Conservation (phyloP, 2,329 filamentous ascomycete species). For the Cadophora luteo-olivacea region DNA sequence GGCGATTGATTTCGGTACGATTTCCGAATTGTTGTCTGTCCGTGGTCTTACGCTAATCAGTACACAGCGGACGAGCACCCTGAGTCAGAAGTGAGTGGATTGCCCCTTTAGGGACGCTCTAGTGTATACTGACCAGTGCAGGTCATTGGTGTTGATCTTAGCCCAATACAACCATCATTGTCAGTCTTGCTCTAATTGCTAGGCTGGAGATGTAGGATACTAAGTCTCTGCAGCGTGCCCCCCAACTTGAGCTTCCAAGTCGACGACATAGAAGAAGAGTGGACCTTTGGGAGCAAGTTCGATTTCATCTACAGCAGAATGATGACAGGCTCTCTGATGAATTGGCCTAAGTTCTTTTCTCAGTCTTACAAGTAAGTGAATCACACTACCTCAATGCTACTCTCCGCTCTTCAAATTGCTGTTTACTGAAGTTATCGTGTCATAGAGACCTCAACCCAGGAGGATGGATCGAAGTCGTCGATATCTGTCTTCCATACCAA, state of each 20-base stretch:
- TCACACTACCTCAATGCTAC: no score
- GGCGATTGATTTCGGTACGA: slow-evolving; percentile 25
- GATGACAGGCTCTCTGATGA: slow-evolving; percentile 30
- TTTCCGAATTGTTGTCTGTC: not conserved
- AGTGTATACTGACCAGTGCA: slow-evolving; percentile 2
- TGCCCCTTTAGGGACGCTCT: not conserved
- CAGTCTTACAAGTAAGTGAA: slow-evolving; percentile 16
- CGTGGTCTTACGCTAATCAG: not conserved
- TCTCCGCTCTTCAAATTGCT: no score
- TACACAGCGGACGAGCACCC: slow-evolving; percentile 36
- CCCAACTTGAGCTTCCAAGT: slow-evolving; percentile 59
- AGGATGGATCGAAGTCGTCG: not conserved
- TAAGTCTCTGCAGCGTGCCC: not conserved
- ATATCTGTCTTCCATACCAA: not conserved
- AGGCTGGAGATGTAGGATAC: not conserved
- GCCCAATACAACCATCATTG: slow-evolving; percentile 33
- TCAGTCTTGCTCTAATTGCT: not conserved
- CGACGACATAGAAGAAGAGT: slow-evolving; percentile 63
- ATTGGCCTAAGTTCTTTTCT: slow-evolving; percentile 30
- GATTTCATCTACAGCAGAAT: slow-evolving; percentile 63
- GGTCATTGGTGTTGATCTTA: slow-evolving; percentile 40
- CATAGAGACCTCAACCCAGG: not conserved
- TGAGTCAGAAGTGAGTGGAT: slow-evolving; percentile 17
- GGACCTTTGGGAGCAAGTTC: slow-evolving; percentile 56
- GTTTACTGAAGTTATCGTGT: not conserved